phyloP scores from a whole-genome alignment of 768 basidiomycete genomes.

The Hygrocybe punicea region DNA sequence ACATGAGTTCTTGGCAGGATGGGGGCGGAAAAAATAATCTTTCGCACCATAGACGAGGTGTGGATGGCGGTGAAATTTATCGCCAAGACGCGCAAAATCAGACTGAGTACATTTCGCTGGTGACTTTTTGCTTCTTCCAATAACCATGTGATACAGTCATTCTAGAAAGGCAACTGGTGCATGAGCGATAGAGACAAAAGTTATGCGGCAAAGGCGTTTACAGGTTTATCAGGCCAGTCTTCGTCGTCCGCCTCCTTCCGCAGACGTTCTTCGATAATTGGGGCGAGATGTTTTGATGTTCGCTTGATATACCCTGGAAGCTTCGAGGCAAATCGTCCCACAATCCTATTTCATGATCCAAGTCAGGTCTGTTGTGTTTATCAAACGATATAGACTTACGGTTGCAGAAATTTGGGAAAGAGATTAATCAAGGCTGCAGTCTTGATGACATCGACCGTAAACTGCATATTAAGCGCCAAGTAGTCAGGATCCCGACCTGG shows the following conservation, averaged over 20 bases:
- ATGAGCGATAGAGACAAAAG: neutral
- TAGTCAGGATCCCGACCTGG: constrained; percentile 30
- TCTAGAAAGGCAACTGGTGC: neutral
- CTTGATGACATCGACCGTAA: constrained; percentile 30
- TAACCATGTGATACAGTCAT: constrained; percentile 25
- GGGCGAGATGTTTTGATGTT: constrained; percentile 21
- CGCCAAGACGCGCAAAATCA: constrained; percentile 19
- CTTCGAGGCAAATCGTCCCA: constrained; percentile 8
- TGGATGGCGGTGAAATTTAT: constrained; percentile 38
- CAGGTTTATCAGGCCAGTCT: constrained; percentile 30
- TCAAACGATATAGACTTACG: constrained; percentile 24
- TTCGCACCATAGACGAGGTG: constrained; percentile 5
- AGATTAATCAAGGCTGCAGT: constrained; percentile 26
- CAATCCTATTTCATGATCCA: constrained; percentile 10
- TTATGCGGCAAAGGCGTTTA: neutral
- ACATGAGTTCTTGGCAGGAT: neutral
- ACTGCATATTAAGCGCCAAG: constrained; percentile 28
- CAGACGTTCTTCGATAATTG: constrained; percentile 21
- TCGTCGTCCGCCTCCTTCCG: constrained; percentile 8
- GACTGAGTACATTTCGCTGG: neutral
- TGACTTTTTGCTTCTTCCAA: constrained; percentile 19
- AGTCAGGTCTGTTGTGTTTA: constrained; percentile 4
- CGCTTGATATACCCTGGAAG: constrained; percentile 1
- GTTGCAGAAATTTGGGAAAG: constrained; percentile 33
- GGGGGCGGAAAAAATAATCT: too few species aligned